phyloP scores from a whole-genome alignment of 2,329 filamentous ascomycete genomes.

The Aspergillus jensenii region DNA sequence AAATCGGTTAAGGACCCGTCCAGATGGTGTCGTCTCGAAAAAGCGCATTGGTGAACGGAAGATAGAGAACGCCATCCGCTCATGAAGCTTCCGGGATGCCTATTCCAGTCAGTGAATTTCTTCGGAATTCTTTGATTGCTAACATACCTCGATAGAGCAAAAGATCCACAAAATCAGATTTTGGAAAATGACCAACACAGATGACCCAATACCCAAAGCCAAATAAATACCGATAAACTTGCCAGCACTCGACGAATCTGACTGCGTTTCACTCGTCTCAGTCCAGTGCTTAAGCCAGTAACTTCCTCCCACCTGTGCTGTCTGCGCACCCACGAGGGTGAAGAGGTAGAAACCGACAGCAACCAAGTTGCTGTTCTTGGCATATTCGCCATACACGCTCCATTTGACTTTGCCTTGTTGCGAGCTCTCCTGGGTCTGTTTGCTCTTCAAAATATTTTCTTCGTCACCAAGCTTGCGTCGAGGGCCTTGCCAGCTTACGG shows the following conservation, averaged over 20 bases:
- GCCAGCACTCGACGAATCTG: constrained; percentile 69
- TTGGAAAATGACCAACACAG: constrained; percentile 82
- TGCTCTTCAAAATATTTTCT: constrained; percentile 69
- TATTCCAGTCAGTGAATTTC: constrained; percentile 33
- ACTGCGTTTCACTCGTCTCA: constrained; percentile 67
- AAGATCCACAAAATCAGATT: constrained; percentile 98
- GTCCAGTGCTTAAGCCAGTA: constrained; percentile 96
- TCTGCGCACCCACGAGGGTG: constrained; percentile 76
- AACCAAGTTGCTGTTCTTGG: constrained; percentile 84
- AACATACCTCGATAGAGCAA: constrained; percentile 90
- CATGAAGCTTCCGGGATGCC: constrained; percentile 94
- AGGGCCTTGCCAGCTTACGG: constrained; percentile 83
- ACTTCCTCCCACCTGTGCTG: constrained; percentile 76
- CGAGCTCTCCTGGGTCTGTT: constrained; percentile 80
- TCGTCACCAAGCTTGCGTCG: constrained; percentile 83
- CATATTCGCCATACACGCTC: constrained; percentile 91
- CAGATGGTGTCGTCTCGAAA: constrained; percentile 94
- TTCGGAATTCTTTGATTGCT: neutral
- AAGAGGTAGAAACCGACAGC: constrained; percentile 80
- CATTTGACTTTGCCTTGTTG: constrained; percentile 99
- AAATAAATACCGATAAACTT: constrained; percentile 97
- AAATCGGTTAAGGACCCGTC: constrained; percentile 95
- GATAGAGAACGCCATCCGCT: constrained; percentile 94
- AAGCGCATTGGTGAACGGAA: constrained; percentile 98
- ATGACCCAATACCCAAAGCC: constrained; percentile 84